These are phyloP conservation scores for Friedmanniomyces endolithicus DNA, from an alignment of 495 filamentous ascomycete genomes.

Conservation along the genomic window DNA sequence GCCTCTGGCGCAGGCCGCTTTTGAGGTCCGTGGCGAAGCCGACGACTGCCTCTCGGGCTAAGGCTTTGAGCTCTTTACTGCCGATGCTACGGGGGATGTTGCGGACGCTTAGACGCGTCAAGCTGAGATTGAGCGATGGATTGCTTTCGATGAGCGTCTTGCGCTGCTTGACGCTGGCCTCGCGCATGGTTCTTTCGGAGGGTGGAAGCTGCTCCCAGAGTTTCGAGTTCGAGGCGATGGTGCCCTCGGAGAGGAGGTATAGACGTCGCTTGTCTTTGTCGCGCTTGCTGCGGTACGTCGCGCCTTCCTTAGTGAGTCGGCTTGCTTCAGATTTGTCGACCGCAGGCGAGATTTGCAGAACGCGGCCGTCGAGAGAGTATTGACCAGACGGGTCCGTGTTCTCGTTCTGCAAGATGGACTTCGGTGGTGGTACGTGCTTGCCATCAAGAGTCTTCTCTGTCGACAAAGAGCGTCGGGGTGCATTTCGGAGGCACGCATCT, in stretches of 20 bases:
- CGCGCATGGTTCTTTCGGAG: slow-evolving; percentile 73
- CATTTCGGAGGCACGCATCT: slow-evolving; percentile 54
- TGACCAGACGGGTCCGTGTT: slow-evolving; percentile 59
- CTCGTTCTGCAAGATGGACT: slow-evolving; percentile 73
- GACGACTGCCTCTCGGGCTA: slow-evolving; percentile 81
- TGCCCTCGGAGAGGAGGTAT: slow-evolving; percentile 80
- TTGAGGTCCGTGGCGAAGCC: slow-evolving; percentile 89
- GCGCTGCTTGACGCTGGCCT: slow-evolving; percentile 76
- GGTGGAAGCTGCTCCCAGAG: slow-evolving; percentile 64
- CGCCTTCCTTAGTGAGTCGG: slow-evolving; percentile 57
- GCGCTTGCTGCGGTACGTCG: slow-evolving; percentile 48
- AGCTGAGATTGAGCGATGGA: slow-evolving; percentile 73
- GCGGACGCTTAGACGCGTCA: slow-evolving; percentile 86
- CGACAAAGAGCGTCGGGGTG: slow-evolving; percentile 41
- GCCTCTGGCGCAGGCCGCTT: slow-evolving; percentile 49
- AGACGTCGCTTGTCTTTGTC: slow-evolving; percentile 86
- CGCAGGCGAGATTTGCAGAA: slow-evolving; percentile 71
- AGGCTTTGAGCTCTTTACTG: slow-evolving; percentile 79
- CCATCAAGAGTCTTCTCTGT: slow-evolving; percentile 14
- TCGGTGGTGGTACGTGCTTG: slow-evolving; percentile 1
- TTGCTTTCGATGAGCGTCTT: slow-evolving; percentile 82
- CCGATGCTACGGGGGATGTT: slow-evolving; percentile 78
- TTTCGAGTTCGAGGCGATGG: slow-evolving; percentile 55
- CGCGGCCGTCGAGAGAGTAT: slow-evolving; percentile 81
- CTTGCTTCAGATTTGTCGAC: slow-evolving; percentile 68